phyloP scores from a whole-genome alignment of 2,329 filamentous ascomycete species.

The Pyricularia sp. region DNA sequence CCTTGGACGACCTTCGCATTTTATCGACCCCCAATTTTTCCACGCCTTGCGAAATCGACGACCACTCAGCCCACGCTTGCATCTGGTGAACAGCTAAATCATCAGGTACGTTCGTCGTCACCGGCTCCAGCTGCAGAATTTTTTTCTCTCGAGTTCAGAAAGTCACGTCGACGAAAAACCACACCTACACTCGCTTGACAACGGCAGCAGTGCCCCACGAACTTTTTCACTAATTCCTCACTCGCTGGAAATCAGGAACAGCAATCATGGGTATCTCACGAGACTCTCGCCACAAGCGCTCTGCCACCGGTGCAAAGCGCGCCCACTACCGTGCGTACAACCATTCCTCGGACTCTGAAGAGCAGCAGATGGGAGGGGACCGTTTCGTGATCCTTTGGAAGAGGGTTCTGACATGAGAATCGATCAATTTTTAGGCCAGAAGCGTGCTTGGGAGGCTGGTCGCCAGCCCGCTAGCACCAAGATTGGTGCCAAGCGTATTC shows the following conservation, averaged over 20 bases:
- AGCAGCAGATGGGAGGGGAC: not conserved
- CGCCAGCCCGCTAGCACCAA: conserved; percentile 99
- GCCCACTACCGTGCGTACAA: conserved; percentile 72
- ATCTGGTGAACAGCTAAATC: conserved; percentile 5
- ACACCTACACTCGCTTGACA: not conserved
- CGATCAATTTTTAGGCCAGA: conserved; percentile 63
- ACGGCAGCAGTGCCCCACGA: not conserved
- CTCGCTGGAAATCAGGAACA: conserved; percentile 39
- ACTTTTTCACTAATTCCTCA: not conserved
- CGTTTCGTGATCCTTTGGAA: not conserved
- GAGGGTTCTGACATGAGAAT: conserved; percentile 51
- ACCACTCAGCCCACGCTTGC: conserved; percentile 5
- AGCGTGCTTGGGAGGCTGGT: conserved; percentile 98
- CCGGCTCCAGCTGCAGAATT: not conserved
- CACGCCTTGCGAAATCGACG: conserved; percentile 3
- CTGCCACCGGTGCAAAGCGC: conserved; percentile 96
- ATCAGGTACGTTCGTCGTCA: conserved; percentile 5
- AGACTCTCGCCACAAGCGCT: conserved; percentile 99
- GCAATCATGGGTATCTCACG: conserved; percentile 99
- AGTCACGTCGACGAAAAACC: not conserved
- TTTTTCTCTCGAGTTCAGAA: not conserved
- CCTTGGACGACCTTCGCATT: not conserved
- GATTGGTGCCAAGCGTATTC: conserved; percentile 61
- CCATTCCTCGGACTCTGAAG: conserved; percentile 13
- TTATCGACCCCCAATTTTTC: conserved; percentile 1